phyloP scores from a whole-genome alignment of 2,329 filamentous ascomycete genomes.

The Pyricularia grisea region DNA sequence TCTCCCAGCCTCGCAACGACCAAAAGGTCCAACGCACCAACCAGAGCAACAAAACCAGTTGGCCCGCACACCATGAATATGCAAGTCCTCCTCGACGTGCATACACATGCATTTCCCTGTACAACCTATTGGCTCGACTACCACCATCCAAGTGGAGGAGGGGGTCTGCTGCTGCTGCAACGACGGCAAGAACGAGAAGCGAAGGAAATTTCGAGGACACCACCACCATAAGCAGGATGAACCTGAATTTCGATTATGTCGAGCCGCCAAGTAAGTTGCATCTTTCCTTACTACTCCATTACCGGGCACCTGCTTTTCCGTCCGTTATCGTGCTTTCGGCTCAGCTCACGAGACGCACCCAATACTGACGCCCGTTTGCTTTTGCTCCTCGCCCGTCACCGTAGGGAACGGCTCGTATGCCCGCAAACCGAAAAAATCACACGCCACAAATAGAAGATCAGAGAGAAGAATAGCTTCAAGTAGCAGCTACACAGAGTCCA shows the following conservation, averaged over 20 bases:
- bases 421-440: background rate
- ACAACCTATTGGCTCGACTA: background rate
- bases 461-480: background rate
- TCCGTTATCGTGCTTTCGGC: background rate
- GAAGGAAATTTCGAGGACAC: background rate
- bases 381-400: background rate
- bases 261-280: background rate
- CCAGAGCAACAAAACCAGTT: slow-evolving; percentile 1
- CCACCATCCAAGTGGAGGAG: background rate
- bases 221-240: background rate
- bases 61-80: slow-evolving; percentile 1
- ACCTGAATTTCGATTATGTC: slow-evolving; percentile 1
- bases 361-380: background rate
- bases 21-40: background rate
- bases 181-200: background rate
- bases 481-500: background rate
- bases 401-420: background rate
- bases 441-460: background rate
- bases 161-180: background rate
- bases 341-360: background rate
- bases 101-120: background rate
- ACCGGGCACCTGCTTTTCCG: background rate
- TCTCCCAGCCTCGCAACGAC: background rate
- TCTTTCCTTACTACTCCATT: background rate
- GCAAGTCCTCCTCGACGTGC: slow-evolving; percentile 1